Base-by-base conservation (phyloP, 768 basidiomycete species). In the Amanita molliuscula region DNA sequence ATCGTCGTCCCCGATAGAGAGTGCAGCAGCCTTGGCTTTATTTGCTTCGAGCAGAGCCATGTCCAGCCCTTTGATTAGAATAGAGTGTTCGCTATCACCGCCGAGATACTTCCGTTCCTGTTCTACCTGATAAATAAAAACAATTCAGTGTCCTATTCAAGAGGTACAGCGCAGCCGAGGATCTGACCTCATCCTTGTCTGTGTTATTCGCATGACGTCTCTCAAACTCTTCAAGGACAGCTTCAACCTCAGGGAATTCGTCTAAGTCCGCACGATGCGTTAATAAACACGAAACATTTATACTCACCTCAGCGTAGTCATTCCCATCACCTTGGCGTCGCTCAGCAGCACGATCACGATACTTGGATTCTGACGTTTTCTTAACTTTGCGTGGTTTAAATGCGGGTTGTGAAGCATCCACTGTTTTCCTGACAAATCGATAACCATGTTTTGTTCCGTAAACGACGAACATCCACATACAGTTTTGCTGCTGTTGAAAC, bases 51-150 rank as follows among this genome's bases (percentile, higher is more conserved):
- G 72, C 6, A 96, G 76, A 0, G 89, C 84, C 55, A 84, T 75
- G 61, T 97, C 94, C 41, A 97, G 80, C 23, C 90, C 90, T 60
- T 92, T 95, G 36, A 93, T 88, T 9, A 93, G 78, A 50, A 93
- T 77, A 9, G 88, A 82, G 61, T 94, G 91, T 51, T 86, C 76
- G 36, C 81, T 79, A 62, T 95, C 89, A 33, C 90, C 88, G 15
- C 90, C 90, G 4, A 92, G 77, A 61, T 87, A 88, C 50, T 71
- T 73, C 31, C 91, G 73, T 59, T 89, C 77, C 48, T 79, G 74
- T 48, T 88, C 87, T 15, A 89, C 69, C 84, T 88, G 54, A 37
- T 16, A 47, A 41, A 15, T 6, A 15, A 18, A 47, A 41, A 15
- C 5, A 15, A 48, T 28, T 53, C 35, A 54, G 29, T 13, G 52